A percentile compares a stretch with the other conserved stretches of the same genome.
Conservation (phyloP, 2,329 filamentous ascomycete species). For the Neofusicoccum parvum region DNA sequence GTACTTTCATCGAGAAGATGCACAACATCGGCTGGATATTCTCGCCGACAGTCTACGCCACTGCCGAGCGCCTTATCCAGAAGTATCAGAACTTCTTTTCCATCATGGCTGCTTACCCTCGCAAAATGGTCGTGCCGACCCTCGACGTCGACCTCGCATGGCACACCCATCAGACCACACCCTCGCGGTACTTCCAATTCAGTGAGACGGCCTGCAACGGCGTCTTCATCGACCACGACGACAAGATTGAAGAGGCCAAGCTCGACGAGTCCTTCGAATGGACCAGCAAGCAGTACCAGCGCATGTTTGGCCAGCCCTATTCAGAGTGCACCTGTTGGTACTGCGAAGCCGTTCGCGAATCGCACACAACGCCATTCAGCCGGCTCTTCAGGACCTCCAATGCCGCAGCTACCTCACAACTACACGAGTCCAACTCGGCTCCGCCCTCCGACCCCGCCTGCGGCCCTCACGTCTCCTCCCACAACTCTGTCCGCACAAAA, state of each 20-base stretch:
- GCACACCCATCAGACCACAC: conserved; percentile 76
- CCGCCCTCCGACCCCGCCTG: conserved; percentile 22
- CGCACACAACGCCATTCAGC: conserved; percentile 53
- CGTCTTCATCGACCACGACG: conserved; percentile 75
- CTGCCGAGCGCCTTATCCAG: conserved; percentile 63
- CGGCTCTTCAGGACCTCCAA: conserved; percentile 50
- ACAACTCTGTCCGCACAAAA: conserved; percentile 62
- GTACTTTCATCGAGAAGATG: conserved; percentile 73
- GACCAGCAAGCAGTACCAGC: conserved; percentile 72
- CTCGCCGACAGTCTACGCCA: conserved; percentile 64
- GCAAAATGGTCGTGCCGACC: conserved; percentile 61
- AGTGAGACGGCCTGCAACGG: conserved; percentile 42
- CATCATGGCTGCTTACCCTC: conserved; percentile 39
- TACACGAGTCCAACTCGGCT: conserved; percentile 48
- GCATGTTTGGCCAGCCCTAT: conserved; percentile 66
- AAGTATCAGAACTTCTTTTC: conserved; percentile 68
- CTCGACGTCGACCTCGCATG: conserved; percentile 75
- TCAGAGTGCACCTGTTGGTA: conserved; percentile 83
- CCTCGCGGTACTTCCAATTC: conserved; percentile 63
- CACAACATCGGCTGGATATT: conserved; percentile 76
- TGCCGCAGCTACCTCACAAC: conserved; percentile 47
- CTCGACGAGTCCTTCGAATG: conserved; percentile 69
- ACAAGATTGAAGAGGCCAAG: conserved; percentile 72
- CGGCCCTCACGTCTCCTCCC: conserved; percentile 66
- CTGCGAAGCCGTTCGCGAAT: conserved; percentile 70